phyloP scores from a whole-genome alignment of 495 filamentous ascomycete species.

The Melanomma pulvis-pyrius region DNA sequence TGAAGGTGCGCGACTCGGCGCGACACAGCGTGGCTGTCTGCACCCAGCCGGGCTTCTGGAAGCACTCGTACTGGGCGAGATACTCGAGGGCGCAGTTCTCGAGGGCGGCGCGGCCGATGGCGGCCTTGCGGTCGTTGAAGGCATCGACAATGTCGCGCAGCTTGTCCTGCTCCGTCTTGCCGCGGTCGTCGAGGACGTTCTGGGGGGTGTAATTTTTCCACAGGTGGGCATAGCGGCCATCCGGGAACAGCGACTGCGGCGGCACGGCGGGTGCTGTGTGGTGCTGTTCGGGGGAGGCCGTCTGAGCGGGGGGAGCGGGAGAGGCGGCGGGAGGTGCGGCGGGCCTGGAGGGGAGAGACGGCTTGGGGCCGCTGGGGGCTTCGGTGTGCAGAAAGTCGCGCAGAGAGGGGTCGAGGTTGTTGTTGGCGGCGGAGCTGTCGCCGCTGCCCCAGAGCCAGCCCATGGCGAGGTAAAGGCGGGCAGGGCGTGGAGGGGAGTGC shows the following conservation, averaged over 20 bases:
- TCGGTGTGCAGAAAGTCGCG: conserved; percentile 31
- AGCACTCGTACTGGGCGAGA: conserved; percentile 73
- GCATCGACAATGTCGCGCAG: conserved; percentile 75
- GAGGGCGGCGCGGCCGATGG: conserved; percentile 78
- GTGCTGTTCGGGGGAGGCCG: background rate
- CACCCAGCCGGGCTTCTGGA: conserved; percentile 61
- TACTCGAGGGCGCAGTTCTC: conserved; percentile 94
- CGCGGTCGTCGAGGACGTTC: conserved; percentile 60
- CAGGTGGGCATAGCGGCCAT: conserved; percentile 90
- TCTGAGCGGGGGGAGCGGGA: conserved; percentile 8
- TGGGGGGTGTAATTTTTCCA: conserved; percentile 86
- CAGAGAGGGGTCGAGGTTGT: conserved; percentile 29
- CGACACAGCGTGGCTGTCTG: conserved; percentile 73
- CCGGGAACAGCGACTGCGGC: conserved; percentile 63
- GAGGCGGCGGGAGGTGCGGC: conserved; percentile 4
- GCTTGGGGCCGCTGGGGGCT: conserved; percentile 21
- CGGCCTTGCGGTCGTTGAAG: conserved; percentile 77
- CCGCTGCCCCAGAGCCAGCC: conserved; percentile 32
- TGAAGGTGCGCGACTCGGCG: conserved; percentile 67
- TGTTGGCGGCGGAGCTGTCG: conserved; percentile 11
- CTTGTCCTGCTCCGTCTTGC: conserved; percentile 71
- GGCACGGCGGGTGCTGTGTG: conserved; percentile 42
- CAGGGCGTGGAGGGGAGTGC: background rate
- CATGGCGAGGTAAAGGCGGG: conserved; percentile 9
- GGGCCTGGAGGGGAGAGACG: conserved; percentile 19